Evolutionary conservation across 192 early-diverging fungal genomes (phyloP).

Genomic region (Entomortierella lignicola): DNA sequence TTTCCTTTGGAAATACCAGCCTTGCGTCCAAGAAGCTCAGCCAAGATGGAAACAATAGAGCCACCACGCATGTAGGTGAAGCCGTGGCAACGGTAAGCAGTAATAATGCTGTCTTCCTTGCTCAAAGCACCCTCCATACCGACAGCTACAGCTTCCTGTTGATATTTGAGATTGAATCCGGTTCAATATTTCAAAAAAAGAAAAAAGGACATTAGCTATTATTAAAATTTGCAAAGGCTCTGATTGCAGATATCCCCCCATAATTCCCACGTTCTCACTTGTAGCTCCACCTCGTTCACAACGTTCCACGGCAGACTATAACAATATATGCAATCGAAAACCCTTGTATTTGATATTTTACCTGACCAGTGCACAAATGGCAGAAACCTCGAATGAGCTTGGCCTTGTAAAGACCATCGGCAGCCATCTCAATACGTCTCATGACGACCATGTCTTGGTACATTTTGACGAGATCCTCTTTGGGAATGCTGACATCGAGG

Average conservation of each 20-base stretch:
- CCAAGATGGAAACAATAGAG: constrained; percentile 71
- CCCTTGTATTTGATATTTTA: no score
- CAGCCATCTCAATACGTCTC: constrained; percentile 93
- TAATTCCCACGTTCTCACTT: no score
- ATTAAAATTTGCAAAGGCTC: constrained; percentile 1
- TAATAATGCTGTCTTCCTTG: constrained; percentile 92
- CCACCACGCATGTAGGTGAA: constrained; percentile 91
- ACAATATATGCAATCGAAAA: no score
- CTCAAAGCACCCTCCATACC: constrained; percentile 95
- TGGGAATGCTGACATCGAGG: constrained; percentile 71
- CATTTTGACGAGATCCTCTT: constrained; percentile 80
- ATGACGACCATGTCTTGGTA: constrained; percentile 92
- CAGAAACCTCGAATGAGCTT: constrained; percentile 99
- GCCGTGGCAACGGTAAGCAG: constrained; percentile 98
- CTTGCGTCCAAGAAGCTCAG: constrained; percentile 85
- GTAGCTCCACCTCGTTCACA: no score
- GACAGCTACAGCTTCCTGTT: constrained; percentile 87
- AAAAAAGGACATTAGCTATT: neutral
- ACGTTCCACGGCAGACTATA: no score
- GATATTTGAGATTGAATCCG: neutral
- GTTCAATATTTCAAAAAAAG: neutral
- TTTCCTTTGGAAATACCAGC: constrained; percentile 93
- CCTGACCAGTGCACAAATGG: constrained; percentile 97
- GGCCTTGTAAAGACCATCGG: constrained; percentile 95
- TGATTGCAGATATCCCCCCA: constrained; percentile 5